A percentile compares a stretch with the other conserved stretches of the same genome.
phyloP scores from a whole-genome alignment of 1,284 basidiomycete species.

The Takashimella koratensis region DNA sequence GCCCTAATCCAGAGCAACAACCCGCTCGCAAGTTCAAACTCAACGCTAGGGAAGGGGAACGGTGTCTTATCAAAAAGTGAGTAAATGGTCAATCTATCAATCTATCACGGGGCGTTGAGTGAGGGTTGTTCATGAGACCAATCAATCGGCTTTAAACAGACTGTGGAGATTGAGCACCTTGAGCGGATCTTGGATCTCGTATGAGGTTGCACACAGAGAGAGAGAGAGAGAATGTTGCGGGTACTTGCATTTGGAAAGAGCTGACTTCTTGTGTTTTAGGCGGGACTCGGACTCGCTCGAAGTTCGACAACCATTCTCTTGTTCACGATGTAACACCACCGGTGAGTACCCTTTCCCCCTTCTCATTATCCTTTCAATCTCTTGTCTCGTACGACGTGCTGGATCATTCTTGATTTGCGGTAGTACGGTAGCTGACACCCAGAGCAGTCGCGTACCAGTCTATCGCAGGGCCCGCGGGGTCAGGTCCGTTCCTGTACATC shows the following conservation, averaged over 20 bases:
- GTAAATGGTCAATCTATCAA: constrained; percentile 6
- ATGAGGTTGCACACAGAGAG: too few species aligned
- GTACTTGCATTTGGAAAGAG: too few species aligned
- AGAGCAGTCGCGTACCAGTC: constrained; percentile 46
- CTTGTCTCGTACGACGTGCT: too few species aligned
- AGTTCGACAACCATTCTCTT: constrained; percentile 40
- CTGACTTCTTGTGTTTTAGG: too few species aligned
- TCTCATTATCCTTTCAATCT: background rate
- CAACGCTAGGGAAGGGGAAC: constrained; percentile 39
- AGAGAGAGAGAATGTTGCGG: too few species aligned
- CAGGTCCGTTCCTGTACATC: constrained; percentile 45
- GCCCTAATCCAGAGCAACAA: constrained; percentile 10
- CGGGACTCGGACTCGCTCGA: constrained; percentile 26
- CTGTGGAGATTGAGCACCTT: too few species aligned
- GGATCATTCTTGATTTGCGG: too few species aligned
- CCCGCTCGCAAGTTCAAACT: constrained; percentile 50
- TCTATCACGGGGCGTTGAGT: background rate
- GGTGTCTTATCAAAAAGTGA: constrained; percentile 40
- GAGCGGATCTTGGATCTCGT: too few species aligned
- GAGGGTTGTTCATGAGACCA: background rate
- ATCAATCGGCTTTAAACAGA: too few species aligned
- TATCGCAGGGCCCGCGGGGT: constrained; percentile 37
- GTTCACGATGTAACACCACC: constrained; percentile 43
- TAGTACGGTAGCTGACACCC: background rate
- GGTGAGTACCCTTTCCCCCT: constrained; percentile 22